A percentile compares a stretch with the other conserved stretches of the same genome.
Evolutionary conservation across 2,329 filamentous ascomycete genomes (phyloP).

Genomic region (Periconia sp.): DNA sequence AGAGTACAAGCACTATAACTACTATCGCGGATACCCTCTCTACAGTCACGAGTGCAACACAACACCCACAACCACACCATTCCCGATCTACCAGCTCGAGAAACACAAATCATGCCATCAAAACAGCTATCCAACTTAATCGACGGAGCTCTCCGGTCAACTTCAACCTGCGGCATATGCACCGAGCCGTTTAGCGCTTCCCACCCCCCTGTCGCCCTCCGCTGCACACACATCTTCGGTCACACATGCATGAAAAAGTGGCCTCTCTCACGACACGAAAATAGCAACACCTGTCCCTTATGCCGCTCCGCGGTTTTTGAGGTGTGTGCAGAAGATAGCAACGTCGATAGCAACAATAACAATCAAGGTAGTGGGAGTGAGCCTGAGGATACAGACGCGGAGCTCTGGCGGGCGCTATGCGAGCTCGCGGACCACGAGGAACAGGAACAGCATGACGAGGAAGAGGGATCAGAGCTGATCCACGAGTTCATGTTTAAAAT

Average conservation of each 20-base stretch:
- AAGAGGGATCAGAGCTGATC: too few relatives aligned
- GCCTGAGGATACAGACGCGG: conserved; percentile 21
- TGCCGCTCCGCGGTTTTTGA: conserved; percentile 27
- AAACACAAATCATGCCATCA: neutral
- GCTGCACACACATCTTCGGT: conserved; percentile 37
- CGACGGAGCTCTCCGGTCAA: conserved; percentile 24
- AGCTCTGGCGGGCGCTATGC: conserved; percentile 17
- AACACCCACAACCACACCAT: too few relatives aligned
- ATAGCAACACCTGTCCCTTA: conserved; percentile 28
- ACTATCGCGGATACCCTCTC: too few relatives aligned
- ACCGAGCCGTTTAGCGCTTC: conserved; percentile 24
- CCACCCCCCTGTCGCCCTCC: conserved; percentile 31
- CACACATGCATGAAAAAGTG: conserved; percentile 31
- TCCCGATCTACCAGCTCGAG: neutral
- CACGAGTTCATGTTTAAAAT: too few relatives aligned
- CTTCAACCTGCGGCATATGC: conserved; percentile 31
- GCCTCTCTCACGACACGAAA: conserved; percentile 25
- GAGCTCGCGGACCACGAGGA: too few relatives aligned
- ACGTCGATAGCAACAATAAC: neutral
- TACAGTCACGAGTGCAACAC: too few relatives aligned
- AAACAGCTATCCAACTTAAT: conserved; percentile 18
- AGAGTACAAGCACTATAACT: too few relatives aligned
- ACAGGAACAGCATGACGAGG: too few relatives aligned
- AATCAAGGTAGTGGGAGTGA: neutral
- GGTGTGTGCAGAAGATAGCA: neutral